Conservation (phyloP, 2,329 filamentous ascomycete species). For the Dactylellina leptospora region DNA sequence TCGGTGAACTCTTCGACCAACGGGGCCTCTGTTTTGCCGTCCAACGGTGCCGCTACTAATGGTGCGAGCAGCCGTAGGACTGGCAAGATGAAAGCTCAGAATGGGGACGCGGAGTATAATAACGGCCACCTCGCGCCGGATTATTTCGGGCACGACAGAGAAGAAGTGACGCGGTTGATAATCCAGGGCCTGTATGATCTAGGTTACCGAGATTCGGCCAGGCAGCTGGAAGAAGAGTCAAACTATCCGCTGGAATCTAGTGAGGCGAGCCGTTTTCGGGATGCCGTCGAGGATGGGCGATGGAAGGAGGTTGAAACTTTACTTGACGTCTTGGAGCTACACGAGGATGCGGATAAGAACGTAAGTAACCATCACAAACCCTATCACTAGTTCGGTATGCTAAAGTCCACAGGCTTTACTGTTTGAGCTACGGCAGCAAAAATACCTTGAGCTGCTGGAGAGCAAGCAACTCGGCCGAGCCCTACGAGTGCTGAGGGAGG, state of each 20-base stretch:
- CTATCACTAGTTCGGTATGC: slow-evolving; percentile 5
- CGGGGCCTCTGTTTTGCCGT: slow-evolving; percentile 32
- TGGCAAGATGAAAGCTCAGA: slow-evolving; percentile 38
- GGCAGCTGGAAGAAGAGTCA: slow-evolving; percentile 79
- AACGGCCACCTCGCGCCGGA: slow-evolving; percentile 40
- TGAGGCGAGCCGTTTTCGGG: slow-evolving; percentile 84
- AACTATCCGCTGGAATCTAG: slow-evolving; percentile 86
- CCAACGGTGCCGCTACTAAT: slow-evolving; percentile 35
- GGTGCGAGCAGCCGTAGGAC: slow-evolving; percentile 27
- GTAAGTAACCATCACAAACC: slow-evolving; percentile 62
- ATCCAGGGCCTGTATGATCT: slow-evolving; percentile 91
- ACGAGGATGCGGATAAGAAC: slow-evolving; percentile 76
- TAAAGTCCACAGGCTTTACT: slow-evolving; percentile 66
- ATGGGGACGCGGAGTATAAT: slow-evolving; percentile 18
- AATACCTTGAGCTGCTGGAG: slow-evolving; percentile 91
- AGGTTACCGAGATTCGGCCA: slow-evolving; percentile 81
- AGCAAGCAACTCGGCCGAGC: slow-evolving; percentile 75
- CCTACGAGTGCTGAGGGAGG: slow-evolving; percentile 81
- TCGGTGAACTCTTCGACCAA: slow-evolving; percentile 35
- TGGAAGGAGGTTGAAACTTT: slow-evolving; percentile 88
- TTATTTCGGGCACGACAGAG: slow-evolving; percentile 87
- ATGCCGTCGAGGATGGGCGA: slow-evolving; percentile 78
- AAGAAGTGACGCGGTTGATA: slow-evolving; percentile 90
- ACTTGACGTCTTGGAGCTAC: slow-evolving; percentile 77
- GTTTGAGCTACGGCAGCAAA: slow-evolving; percentile 90